Percentiles rank a stretch among this genome's conserved stretches.
phyloP scores from a whole-genome alignment of 805 yeast species.

The Saccharomycopsis sp. region DNA sequence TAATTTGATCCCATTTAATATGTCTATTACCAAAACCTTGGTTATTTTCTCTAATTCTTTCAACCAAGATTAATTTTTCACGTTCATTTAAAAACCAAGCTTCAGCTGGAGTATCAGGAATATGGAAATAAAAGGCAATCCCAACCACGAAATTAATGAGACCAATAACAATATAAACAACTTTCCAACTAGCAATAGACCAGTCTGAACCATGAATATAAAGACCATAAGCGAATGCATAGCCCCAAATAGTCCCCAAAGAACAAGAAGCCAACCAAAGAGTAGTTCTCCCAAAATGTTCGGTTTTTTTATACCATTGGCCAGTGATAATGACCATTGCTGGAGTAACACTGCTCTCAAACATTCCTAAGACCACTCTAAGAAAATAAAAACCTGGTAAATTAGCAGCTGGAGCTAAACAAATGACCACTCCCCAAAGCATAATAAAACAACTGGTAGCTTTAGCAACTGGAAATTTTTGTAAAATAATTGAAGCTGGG shows the following conservation, averaged over 20 bases:
- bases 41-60: conserved; percentile 33
- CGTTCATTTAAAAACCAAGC: conserved; percentile 30
- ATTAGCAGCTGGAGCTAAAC: conserved; percentile 37
- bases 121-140: conserved; percentile 27
- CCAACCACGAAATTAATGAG: conserved; percentile 39
- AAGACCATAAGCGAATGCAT: conserved; percentile 45
- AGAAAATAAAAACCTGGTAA: conserved; percentile 37
- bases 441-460: conserved; percentile 37
- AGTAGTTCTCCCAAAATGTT: conserved; percentile 27
- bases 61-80: conserved; percentile 33
- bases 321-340: conserved; percentile 32
- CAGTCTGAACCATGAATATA: conserved; percentile 24
- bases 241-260: conserved; percentile 26
- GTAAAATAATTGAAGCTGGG: conserved; percentile 37
- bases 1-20: conserved; percentile 29
- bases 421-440: conserved; percentile 52
- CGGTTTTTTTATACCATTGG: conserved; percentile 28
- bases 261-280: conserved; percentile 28
- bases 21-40: conserved; percentile 34
- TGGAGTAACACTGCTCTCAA: conserved; percentile 47
- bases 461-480: conserved; percentile 47
- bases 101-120: conserved; percentile 38
- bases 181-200: conserved; percentile 39
- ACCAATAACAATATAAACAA: conserved; percentile 44
- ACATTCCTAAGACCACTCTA: conserved; percentile 40